Conservation (phyloP, 2,329 filamentous ascomycete species). For the Hypomyces perniciosus region DNA sequence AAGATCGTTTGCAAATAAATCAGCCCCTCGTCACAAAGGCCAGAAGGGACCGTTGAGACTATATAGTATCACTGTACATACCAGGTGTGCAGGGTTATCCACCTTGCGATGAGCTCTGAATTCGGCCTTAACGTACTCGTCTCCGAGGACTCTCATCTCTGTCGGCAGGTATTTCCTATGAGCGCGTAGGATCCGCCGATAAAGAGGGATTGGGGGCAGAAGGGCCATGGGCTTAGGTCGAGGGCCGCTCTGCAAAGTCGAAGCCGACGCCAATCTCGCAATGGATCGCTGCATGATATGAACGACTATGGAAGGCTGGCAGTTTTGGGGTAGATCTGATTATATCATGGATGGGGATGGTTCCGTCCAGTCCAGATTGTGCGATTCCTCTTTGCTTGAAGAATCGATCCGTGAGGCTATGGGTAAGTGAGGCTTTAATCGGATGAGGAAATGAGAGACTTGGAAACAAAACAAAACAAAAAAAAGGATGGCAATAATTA, state of each 20-base stretch:
- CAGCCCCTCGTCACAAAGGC: background rate
- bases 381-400: too few species aligned
- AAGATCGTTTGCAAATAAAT: background rate
- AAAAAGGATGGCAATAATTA: too few species aligned
- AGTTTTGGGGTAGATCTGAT: too few species aligned
- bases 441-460: too few species aligned
- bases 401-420: too few species aligned
- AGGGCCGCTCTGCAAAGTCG: conserved; percentile 26
- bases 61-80: conserved; percentile 35
- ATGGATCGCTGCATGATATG: conserved; percentile 6
- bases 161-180: conserved; percentile 72
- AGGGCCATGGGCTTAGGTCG: conserved; percentile 54
- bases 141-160: conserved; percentile 76
- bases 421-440: too few species aligned
- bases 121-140: conserved; percentile 89
- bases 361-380: too few species aligned
- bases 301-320: too few species aligned
- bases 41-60: too few species aligned
- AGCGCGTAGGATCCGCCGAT: conserved; percentile 77
- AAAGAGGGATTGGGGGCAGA: conserved; percentile 81
- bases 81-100: conserved; percentile 89
- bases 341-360: too few species aligned
- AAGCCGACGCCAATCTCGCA: conserved; percentile 32
- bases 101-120: conserved; percentile 77
- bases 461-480: too few species aligned